Percentiles rank a stretch among this genome's conserved stretches.
These are phyloP conservation scores for Aspergillus proliferans DNA, from an alignment of 2,329 filamentous ascomycete species.

Conservation along the genomic window DNA sequence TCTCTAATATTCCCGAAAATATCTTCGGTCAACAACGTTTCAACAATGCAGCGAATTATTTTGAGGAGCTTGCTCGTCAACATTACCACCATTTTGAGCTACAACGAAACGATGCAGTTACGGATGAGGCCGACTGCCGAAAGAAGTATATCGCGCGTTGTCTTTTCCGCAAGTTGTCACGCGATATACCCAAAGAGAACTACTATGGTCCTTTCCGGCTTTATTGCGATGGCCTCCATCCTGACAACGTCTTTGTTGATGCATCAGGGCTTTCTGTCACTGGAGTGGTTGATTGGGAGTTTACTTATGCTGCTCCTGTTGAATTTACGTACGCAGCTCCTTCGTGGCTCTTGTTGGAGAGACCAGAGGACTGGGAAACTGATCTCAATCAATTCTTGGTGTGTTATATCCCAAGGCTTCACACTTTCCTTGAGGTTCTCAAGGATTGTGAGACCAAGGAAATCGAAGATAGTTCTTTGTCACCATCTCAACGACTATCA, in stretches of 20 bases:
- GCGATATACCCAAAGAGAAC: background rate
- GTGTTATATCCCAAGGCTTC: slow-evolving; percentile 17
- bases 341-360: slow-evolving; percentile 19
- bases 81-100: slow-evolving; percentile 20
- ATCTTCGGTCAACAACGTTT: slow-evolving; percentile 13
- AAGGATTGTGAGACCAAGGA: slow-evolving; percentile 17
- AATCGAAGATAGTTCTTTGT: slow-evolving; percentile 11
- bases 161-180: slow-evolving; percentile 1
- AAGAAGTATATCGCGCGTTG: background rate
- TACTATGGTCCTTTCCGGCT: too few species aligned
- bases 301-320: slow-evolving; percentile 15
- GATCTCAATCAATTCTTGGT: slow-evolving; percentile 18
- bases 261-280: slow-evolving; percentile 7
- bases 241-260: background rate
- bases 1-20: slow-evolving; percentile 13
- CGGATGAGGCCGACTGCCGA: background rate
- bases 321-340: slow-evolving; percentile 16
- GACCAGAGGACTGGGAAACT: slow-evolving; percentile 18
- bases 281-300: slow-evolving; percentile 19
- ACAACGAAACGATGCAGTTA: slow-evolving; percentile 22
- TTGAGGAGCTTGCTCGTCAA: slow-evolving; percentile 17
- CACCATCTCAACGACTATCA: slow-evolving; percentile 16
- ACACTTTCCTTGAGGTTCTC: slow-evolving; percentile 20
- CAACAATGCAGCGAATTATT: slow-evolving; percentile 19
- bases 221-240: too few species aligned